phyloP scores from a whole-genome alignment of 805 yeast genomes.

The Barnettozyma sp. region DNA sequence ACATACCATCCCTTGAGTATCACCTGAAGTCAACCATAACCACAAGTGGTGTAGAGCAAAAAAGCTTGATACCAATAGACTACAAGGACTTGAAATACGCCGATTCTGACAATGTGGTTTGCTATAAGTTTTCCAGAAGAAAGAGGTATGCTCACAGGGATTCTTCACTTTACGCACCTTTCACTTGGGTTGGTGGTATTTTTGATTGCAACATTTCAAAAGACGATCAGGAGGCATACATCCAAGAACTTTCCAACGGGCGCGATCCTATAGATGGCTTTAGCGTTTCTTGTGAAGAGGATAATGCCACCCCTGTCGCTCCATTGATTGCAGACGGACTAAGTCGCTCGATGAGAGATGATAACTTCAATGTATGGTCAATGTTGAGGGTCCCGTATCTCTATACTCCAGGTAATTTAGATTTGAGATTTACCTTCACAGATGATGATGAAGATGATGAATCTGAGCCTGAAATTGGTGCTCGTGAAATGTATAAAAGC shows the following conservation, averaged over 20 bases:
- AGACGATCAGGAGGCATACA: conserved; percentile 23
- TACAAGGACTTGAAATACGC: conserved; percentile 11
- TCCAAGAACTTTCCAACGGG: conserved; percentile 13
- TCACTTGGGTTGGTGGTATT: conserved; percentile 57
- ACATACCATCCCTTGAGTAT: conserved; percentile 17
- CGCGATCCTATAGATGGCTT: conserved; percentile 11
- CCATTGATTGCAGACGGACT: conserved; percentile 58
- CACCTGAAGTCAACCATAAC: too few species aligned
- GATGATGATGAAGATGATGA: too few species aligned
- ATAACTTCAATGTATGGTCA: conserved; percentile 19
- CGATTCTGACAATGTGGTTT: conserved; percentile 27
- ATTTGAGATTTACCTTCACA: conserved; percentile 27
- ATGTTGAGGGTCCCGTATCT: conserved; percentile 49
- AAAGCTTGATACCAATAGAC: conserved; percentile 7
- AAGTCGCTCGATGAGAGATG: conserved; percentile 39
- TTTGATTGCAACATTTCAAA: conserved; percentile 41
- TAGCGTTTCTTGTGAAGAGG: conserved; percentile 30
- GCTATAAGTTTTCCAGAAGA: conserved; percentile 55
- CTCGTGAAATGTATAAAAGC: too few species aligned
- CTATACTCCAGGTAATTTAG: conserved; percentile 40
- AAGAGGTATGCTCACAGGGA: conserved; percentile 42
- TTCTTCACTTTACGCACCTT: conserved; percentile 44
- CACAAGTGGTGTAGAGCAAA: too few species aligned
- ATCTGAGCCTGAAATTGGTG: too few species aligned
- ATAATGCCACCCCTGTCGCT: conserved; percentile 37